Base-by-base conservation (phyloP, 148 eudicot genomes). In the Silene latifolia region DNA sequence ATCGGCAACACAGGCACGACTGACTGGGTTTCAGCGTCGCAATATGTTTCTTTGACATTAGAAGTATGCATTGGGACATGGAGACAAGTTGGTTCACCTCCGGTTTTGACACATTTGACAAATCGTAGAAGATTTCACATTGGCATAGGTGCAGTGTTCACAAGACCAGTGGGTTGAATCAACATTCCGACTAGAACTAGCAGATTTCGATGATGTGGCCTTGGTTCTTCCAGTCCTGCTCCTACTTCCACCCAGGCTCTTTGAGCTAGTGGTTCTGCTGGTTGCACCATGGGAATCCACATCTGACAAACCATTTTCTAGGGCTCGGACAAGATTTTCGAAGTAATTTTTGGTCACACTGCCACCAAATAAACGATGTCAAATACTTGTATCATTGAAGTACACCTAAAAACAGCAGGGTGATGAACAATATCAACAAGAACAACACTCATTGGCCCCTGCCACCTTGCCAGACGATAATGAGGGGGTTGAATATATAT, bases 321-420 rank as follows among this genome's bases (percentile, higher is more conserved):
- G 80, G 69, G 96, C 98, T 48, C 90, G 91, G 39, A 92, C 98
- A n/a, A 92, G 89, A 82, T 92, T 92, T 88, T 92, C 98, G 76
- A 92, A 92, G 85, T 86, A 90, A 78, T 92, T 92, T 79, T 83
- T 80, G 21, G 98, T 92, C 73, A 92, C 96, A 60, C 98, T 92
- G 84, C 54, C 67, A 74, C 58, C 69, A 72, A 76, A 39, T 44
- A 27, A 12, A 76, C 46, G 14, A 76, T 57, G 71, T 53, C 6
- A 7, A 51, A 8, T 59, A 48, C 56, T 51, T 15, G 9, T 12
- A 51, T 51, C 14, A 51, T 15, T 51, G 17, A 51, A 3, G 3
- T 51, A 12, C 56, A 12, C 8, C 17, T 51, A 51, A 51, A 51
- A 51, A 51, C 17, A 51, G 56, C 35, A 14, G 2, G 56, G 56